Percentiles rank a stretch among this genome's conserved stretches.
Conservation (phyloP, 192 early-diverging fungal genomes). For the Podochytrium sp. region DNA sequence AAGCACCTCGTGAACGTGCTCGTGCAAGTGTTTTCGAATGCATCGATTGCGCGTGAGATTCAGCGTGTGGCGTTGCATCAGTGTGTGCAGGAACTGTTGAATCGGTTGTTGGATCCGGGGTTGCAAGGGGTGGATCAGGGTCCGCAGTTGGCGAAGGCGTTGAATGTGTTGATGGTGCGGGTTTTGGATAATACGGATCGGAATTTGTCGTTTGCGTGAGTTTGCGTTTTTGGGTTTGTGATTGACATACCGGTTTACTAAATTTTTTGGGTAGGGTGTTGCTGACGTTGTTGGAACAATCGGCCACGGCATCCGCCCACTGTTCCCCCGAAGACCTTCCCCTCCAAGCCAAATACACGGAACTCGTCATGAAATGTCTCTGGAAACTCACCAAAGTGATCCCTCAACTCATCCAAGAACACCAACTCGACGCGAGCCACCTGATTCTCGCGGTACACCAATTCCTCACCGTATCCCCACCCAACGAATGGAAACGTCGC, state of each 20-base stretch:
- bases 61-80: conserved; percentile 66
- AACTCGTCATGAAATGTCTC: conserved; percentile 93
- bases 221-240: not conserved
- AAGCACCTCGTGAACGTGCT: conserved; percentile 80
- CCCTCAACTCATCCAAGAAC: conserved; percentile 65
- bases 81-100: conserved; percentile 77
- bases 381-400: conserved; percentile 95
- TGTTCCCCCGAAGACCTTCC: conserved; percentile 56
- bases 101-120: conserved; percentile 78
- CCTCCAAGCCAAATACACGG: conserved; percentile 74
- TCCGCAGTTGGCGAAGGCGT: conserved; percentile 62
- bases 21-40: conserved; percentile 75
- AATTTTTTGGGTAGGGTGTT: conserved; percentile 57
- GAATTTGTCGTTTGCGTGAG: conserved; percentile 72
- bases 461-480: conserved; percentile 82
- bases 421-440: conserved; percentile 64
- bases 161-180: conserved; percentile 89
- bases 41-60: conserved; percentile 67
- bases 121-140: conserved; percentile 65
- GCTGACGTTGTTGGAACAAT: conserved; percentile 69
- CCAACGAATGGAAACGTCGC: conserved; percentile 84
- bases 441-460: conserved; percentile 79
- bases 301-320: conserved; percentile 49
- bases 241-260: too few species aligned
- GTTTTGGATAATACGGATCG: conserved; percentile 88